These are phyloP conservation scores for Lyophyllum atratum DNA, from an alignment of 768 basidiomycete genomes.

Conservation along the genomic window DNA sequence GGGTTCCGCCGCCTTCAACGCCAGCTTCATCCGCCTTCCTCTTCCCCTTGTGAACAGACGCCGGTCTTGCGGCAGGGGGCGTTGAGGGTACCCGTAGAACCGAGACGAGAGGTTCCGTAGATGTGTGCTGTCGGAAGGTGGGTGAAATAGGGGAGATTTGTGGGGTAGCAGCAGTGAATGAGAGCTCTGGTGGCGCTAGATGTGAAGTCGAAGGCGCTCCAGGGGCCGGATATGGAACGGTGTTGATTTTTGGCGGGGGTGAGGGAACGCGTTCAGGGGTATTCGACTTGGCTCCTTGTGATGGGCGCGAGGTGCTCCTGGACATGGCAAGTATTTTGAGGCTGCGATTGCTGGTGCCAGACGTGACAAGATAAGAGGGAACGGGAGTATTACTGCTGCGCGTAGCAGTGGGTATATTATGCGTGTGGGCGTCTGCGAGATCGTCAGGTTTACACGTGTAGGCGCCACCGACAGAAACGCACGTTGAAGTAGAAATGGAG, in stretches of 20 bases:
- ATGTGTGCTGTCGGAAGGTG: constrained; percentile 24
- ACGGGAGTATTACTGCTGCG: constrained; percentile 18
- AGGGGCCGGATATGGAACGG: constrained; percentile 21
- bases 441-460: constrained; percentile 17
- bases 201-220: constrained; percentile 31
- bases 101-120: constrained; percentile 29
- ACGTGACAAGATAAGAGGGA: constrained; percentile 14
- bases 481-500: constrained; percentile 44
- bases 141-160: constrained; percentile 38
- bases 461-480: constrained; percentile 12
- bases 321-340: constrained; percentile 18
- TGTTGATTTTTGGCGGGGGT: constrained; percentile 28
- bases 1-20: constrained; percentile 57
- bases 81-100: constrained; percentile 27
- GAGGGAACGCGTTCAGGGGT: constrained; percentile 22
- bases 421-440: constrained; percentile 31
- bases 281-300: constrained; percentile 20
- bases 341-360: constrained; percentile 15
- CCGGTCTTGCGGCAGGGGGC: constrained; percentile 36
- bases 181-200: constrained; percentile 38
- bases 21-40: constrained; percentile 70
- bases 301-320: constrained; percentile 10
- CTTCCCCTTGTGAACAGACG: constrained; percentile 52
- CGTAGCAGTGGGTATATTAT: constrained; percentile 34
- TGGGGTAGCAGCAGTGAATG: constrained; percentile 43